These are phyloP conservation scores for Xanthoceras sorbifolium DNA, from an alignment of 345 rosid genomes.

Conservation along the genomic window DNA sequence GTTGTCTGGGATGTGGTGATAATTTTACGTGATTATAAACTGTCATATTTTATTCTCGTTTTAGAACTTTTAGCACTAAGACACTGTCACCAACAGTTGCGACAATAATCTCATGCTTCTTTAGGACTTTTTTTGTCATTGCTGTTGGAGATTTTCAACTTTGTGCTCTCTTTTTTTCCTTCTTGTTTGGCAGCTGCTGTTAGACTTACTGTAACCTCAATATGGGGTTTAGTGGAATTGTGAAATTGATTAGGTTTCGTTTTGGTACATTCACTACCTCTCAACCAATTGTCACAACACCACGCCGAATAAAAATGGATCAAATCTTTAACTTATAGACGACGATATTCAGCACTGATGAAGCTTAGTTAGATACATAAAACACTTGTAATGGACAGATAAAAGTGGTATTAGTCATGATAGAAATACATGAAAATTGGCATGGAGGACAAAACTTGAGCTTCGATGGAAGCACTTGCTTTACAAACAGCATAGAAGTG, in stretches of 20 bases:
- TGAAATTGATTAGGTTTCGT: neutral
- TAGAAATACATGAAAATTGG: constrained; percentile 3
- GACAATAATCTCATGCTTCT: neutral
- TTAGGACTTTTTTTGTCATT: neutral
- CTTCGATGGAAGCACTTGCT: constrained; percentile 25
- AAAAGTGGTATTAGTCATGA: constrained; percentile 4
- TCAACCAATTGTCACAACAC: neutral
- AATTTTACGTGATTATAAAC: neutral
- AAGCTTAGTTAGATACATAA: neutral
- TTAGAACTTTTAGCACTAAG: neutral
- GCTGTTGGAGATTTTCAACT: neutral
- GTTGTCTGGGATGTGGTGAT: neutral
- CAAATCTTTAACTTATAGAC: neutral
- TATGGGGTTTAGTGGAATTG: neutral
- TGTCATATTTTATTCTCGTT: too few species aligned
- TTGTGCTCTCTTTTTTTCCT: neutral
- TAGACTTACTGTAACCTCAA: neutral
- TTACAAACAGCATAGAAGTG: neutral
- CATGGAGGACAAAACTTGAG: constrained; percentile 30
- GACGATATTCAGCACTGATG: too few species aligned
- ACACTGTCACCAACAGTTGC: neutral
- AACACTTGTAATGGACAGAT: constrained; percentile 7
- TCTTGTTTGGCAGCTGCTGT: neutral
- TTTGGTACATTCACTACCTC: neutral
- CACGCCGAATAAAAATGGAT: neutral